Base-by-base conservation (phyloP, 768 basidiomycete species). In the Hygrophorus pudorinus region DNA sequence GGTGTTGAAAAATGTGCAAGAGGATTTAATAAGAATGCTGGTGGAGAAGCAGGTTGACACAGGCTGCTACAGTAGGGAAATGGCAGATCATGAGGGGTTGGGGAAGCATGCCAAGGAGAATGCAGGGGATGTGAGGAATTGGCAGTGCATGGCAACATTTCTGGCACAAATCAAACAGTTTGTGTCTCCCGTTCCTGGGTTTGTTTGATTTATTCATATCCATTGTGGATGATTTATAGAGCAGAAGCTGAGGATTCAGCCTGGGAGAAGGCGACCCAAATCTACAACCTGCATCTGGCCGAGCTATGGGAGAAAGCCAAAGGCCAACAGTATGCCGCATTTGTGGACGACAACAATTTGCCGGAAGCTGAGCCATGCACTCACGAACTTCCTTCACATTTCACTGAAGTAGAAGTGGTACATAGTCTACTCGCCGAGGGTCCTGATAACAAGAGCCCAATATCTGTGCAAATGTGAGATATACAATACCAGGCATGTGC, bases 81-180 rank as follows among this genome's bases (percentile, higher is more conserved):
- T 48, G 20, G 54, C 47, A 34, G 61, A 60, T 39, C n/a, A n/a
- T n/a, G n/a, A n/a, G n/a, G 58, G 47, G 13, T 51, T 53, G 50
- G 31, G 53, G 48, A 43, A 62, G 52, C 37, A 17, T 38, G 49
- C 16, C 62, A 71, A 67, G 43, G 71, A 72, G 53, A 87, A 88
- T 52, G 78, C 80, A 52, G 83, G 86, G 65, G 88, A 89, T 54
- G 73, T 80, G 41, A 75, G 72, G 58, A 89, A 88, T 61, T 65
- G 73, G 30, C 67, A 65, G 27, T 74, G 79, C 59, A 80, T 86
- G 60, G 68, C 74, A 11, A 70, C 70, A 16, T 88, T 85, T 58
- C 69, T 69, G 9, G 66, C 68, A 17, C 71, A 84, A 47, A 83
- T 86, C 24, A 70, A 77, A 59, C 68, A 71, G 85, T 86, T 51